phyloP scores from a whole-genome alignment of 495 filamentous ascomycete genomes.

The Trichoderma virens region DNA sequence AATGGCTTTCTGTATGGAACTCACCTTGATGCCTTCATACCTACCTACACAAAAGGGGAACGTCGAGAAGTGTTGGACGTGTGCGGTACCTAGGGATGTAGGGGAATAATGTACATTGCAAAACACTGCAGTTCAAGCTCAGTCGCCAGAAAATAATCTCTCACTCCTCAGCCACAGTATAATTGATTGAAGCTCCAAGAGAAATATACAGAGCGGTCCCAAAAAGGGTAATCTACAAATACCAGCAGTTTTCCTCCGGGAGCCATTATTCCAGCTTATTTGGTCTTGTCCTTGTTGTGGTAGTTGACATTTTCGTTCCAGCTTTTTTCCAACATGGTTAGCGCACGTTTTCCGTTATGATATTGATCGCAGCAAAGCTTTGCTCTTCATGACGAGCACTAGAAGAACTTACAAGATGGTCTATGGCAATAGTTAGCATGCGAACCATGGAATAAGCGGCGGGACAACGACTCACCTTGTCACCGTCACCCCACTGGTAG shows the following conservation, averaged over 20 bases:
- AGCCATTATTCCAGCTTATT: conserved; percentile 29
- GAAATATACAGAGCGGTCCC: background rate
- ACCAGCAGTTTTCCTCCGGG: background rate
- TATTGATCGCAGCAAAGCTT: background rate
- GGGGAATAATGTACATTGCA: background rate
- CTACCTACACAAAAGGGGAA: background rate
- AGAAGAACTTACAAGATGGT: conserved; percentile 57
- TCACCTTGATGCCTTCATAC: background rate
- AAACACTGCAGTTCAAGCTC: background rate
- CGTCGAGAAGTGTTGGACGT: background rate
- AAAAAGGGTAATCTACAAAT: conserved; percentile 1
- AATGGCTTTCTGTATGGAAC: no score
- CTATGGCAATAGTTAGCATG: conserved; percentile 34
- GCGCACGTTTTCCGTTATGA: background rate
- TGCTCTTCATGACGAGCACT: background rate
- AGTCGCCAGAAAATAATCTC: background rate
- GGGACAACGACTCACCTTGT: conserved; percentile 57
- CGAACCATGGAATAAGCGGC: background rate
- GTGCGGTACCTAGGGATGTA: background rate
- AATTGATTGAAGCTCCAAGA: conserved; percentile 15
- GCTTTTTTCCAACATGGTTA: conserved; percentile 39
- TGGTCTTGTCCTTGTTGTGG: conserved; percentile 81
- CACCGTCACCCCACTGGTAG: conserved; percentile 85
- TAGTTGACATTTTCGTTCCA: conserved; percentile 95
- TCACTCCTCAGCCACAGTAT: background rate